Percentiles rank a stretch among this genome's conserved stretches.
phyloP scores from a whole-genome alignment of 257 asterid species.

The Coffea eugenioides region DNA sequence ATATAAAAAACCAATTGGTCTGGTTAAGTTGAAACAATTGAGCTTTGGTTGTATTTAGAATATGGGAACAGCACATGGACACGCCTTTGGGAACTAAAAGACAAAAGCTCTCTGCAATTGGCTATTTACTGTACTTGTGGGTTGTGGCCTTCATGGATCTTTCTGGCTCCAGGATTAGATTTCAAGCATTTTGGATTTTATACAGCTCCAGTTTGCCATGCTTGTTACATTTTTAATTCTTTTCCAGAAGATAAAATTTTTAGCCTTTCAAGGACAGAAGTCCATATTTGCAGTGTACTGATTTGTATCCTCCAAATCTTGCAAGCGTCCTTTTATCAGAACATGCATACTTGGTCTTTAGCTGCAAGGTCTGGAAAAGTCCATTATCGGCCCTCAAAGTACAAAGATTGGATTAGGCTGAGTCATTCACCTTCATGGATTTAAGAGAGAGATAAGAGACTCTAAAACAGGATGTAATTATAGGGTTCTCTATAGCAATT shows the following conservation, averaged over 20 bases:
- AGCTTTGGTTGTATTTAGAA: conserved; percentile 33
- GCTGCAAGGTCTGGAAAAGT: background rate
- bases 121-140: conserved; percentile 6
- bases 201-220: conserved; percentile 6
- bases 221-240: conserved; percentile 9
- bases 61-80: conserved; percentile 59
- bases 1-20: conserved; percentile 48
- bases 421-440: no score
- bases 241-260: background rate
- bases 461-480: background rate
- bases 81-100: conserved; percentile 41
- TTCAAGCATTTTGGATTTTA: background rate
- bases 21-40: conserved; percentile 53
- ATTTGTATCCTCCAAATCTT: conserved; percentile 7
- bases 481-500: conserved; percentile 9
- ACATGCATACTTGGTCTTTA: background rate
- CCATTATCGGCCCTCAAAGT: background rate
- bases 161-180: background rate
- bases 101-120: conserved; percentile 36
- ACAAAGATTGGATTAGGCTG: background rate
- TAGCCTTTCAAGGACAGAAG: conserved; percentile 14
- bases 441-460: no score
- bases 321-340: conserved; percentile 5
- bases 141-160: conserved; percentile 12
- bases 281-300: background rate